Evolutionary conservation across 495 filamentous ascomycete species (phyloP).

Genomic region (Hypoxylon lienhwacheense): DNA sequence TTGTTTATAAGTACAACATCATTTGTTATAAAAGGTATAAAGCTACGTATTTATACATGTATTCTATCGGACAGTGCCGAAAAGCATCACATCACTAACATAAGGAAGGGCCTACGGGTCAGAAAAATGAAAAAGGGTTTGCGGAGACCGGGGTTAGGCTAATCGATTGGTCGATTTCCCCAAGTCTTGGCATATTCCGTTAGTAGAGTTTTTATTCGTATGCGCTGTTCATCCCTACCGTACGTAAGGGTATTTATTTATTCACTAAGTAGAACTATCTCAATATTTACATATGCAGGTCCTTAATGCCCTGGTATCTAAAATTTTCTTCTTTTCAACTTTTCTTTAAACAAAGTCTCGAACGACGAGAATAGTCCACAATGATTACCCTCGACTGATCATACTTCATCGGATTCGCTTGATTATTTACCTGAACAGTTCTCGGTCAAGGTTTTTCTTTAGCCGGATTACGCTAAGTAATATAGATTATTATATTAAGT

Average conservation of each 20-base stretch:
- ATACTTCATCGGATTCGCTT: too few species aligned
- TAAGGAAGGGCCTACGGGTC: background rate
- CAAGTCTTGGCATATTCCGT: slow-evolving; percentile 30
- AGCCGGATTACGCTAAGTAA: slow-evolving; percentile 20
- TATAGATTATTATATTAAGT: background rate
- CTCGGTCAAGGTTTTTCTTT: slow-evolving; percentile 21
- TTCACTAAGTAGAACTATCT: too few species aligned
- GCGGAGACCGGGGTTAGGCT: slow-evolving; percentile 32
- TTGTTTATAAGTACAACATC: slow-evolving; percentile 13
- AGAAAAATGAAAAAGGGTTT: slow-evolving; percentile 5
- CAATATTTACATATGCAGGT: too few species aligned
- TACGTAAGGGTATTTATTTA: background rate
- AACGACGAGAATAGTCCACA: background rate
- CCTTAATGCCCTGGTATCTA: too few species aligned
- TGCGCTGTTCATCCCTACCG: too few species aligned
- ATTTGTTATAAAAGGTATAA: too few species aligned
- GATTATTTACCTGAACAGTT: slow-evolving; percentile 10
- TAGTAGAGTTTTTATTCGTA: background rate
- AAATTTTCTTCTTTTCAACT: too few species aligned
- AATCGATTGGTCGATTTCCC: slow-evolving; percentile 28
- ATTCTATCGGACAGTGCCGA: slow-evolving; percentile 14
- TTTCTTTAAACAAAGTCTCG: too few species aligned
- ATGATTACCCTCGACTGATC: slow-evolving; percentile 1
- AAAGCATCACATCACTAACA: background rate
- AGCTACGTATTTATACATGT: slow-evolving; percentile 19